phyloP scores from a whole-genome alignment of 139 green algal genomes.

The Auxenochlorella pyrenoidosa region DNA sequence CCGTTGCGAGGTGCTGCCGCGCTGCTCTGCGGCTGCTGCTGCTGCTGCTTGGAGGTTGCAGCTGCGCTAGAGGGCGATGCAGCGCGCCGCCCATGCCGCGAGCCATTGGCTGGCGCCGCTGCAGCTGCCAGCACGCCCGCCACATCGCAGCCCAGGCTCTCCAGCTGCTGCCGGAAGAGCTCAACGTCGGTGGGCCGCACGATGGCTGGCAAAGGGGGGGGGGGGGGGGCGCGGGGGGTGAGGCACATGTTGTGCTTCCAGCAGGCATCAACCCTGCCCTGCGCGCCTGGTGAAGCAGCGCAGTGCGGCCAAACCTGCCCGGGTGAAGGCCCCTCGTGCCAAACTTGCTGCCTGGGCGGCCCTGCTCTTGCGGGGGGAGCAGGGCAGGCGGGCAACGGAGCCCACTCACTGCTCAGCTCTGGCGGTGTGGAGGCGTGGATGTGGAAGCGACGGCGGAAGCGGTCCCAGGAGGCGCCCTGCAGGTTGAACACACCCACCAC shows the following conservation, averaged over 20 bases:
- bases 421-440: conserved; percentile 63
- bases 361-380: too few relatives aligned
- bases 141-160: conserved; percentile 14
- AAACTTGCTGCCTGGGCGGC: too few relatives aligned
- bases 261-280: background rate
- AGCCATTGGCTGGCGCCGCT: background rate
- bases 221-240: too few relatives aligned
- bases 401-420: conserved; percentile 34
- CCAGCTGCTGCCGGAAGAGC: conserved; percentile 35
- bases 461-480: conserved; percentile 89
- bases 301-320: background rate
- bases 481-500: conserved; percentile 90
- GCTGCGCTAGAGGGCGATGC: background rate
- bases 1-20: background rate
- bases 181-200: conserved; percentile 68
- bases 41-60: background rate
- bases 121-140: background rate
- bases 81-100: background rate
- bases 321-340: too few relatives aligned
- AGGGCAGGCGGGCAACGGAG: background rate
- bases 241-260: background rate
- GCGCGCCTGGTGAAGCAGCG: background rate
- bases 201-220: background rate
- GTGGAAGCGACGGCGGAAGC: conserved; percentile 73
- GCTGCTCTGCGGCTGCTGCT: background rate